Evolutionary conservation across 768 basidiomycete genomes (phyloP).

Genomic region (Kwoniella heveanensis): DNA sequence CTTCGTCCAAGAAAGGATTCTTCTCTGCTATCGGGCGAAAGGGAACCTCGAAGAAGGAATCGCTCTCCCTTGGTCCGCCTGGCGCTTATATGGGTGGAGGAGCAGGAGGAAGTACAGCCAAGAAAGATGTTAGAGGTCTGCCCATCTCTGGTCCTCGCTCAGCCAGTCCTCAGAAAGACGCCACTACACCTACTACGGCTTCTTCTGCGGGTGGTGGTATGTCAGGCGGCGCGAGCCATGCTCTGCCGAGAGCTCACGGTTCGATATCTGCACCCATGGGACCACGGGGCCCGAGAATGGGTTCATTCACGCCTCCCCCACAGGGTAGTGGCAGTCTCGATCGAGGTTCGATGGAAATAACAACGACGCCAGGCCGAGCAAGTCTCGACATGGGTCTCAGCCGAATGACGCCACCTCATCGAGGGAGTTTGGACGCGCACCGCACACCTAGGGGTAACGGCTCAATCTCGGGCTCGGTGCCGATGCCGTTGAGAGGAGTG

Average conservation of each 20-base stretch:
- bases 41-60: slow-evolving; percentile 35
- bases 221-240: background rate
- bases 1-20: slow-evolving; percentile 39
- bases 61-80: slow-evolving; percentile 31
- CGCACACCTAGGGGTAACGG: slow-evolving; percentile 1
- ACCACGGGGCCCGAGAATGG: slow-evolving; percentile 37
- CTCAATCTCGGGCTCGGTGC: background rate
- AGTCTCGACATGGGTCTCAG: slow-evolving; percentile 37
- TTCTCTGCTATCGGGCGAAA: slow-evolving; percentile 36
- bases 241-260: slow-evolving; percentile 17
- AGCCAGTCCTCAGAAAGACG: slow-evolving; percentile 9
- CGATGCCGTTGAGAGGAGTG: background rate
- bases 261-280: slow-evolving; percentile 33
- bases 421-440: background rate
- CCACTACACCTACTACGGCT: background rate
- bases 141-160: slow-evolving; percentile 40
- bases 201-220: background rate
- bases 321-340: background rate
- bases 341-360: background rate
- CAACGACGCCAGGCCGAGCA: slow-evolving; percentile 12
- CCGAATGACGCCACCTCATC: slow-evolving; percentile 7
- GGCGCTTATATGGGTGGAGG: background rate
- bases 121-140: slow-evolving; percentile 48
- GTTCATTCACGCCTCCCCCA: slow-evolving; percentile 33
- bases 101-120: slow-evolving; percentile 14